Evolutionary conservation across 1,284 basidiomycete genomes (phyloP).

Genomic region (Apiotrichum domesticum): DNA sequence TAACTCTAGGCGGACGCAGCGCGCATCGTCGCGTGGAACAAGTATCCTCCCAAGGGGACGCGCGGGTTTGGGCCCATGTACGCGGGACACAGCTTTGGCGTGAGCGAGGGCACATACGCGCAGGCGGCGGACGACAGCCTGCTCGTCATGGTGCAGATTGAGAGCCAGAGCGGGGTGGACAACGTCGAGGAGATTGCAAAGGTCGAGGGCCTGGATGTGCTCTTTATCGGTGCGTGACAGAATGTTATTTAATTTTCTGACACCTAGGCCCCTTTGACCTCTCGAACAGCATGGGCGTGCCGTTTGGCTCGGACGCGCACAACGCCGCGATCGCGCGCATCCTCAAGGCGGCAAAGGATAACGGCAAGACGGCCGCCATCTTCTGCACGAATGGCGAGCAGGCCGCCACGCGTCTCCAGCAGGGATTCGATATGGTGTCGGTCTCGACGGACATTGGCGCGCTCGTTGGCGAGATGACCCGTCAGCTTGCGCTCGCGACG

Average conservation of each 20-base stretch:
- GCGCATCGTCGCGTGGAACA: slow-evolving; percentile 18
- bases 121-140: slow-evolving; percentile 54
- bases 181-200: slow-evolving; percentile 59
- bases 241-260: not conserved
- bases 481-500: slow-evolving; percentile 19
- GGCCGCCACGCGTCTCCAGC: slow-evolving; percentile 50
- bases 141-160: slow-evolving; percentile 61
- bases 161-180: slow-evolving; percentile 56
- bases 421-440: slow-evolving; percentile 53
- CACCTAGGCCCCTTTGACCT: slow-evolving; percentile 55
- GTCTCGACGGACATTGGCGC: slow-evolving; percentile 34
- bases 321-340: slow-evolving; percentile 60
- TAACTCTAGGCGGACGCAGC: slow-evolving; percentile 17
- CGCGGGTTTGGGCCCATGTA: slow-evolving; percentile 26
- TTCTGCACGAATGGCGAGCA: slow-evolving; percentile 53
- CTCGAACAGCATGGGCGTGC: slow-evolving; percentile 43
- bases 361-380: slow-evolving; percentile 55
- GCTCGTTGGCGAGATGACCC: slow-evolving; percentile 21
- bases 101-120: slow-evolving; percentile 51
- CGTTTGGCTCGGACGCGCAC: slow-evolving; percentile 25
- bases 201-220: slow-evolving; percentile 58
- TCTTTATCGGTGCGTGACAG: slow-evolving; percentile 54
- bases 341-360: slow-evolving; percentile 52
- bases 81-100: slow-evolving; percentile 14
- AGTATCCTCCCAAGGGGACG: slow-evolving; percentile 22